These are phyloP conservation scores for Colletotrichum neosansevieriae DNA, from an alignment of 2,329 filamentous ascomycete genomes.

Conservation along the genomic window DNA sequence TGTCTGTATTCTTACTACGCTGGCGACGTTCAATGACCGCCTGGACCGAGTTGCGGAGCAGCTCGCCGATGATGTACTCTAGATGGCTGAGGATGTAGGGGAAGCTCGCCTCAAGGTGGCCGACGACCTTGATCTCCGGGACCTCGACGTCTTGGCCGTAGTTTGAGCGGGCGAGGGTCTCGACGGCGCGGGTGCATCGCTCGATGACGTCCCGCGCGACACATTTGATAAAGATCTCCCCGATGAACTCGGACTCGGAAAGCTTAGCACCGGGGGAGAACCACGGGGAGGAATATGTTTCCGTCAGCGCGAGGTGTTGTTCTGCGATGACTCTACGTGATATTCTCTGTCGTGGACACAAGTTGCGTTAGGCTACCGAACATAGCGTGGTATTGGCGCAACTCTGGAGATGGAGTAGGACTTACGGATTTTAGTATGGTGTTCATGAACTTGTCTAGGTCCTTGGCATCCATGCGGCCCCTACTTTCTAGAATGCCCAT, in stretches of 20 bases:
- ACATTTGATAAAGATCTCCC: slow-evolving; percentile 94
- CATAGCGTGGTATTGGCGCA: background rate
- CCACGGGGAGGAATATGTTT: slow-evolving; percentile 91
- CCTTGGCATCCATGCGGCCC: slow-evolving; percentile 81
- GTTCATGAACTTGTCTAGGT: slow-evolving; percentile 95
- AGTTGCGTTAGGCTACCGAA: slow-evolving; percentile 17
- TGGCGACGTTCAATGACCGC: slow-evolving; percentile 84
- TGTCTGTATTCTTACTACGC: slow-evolving; percentile 47
- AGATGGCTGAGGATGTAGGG: slow-evolving; percentile 96
- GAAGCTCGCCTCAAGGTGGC: slow-evolving; percentile 90
- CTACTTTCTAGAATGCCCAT: slow-evolving; percentile 95
- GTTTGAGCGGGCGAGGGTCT: slow-evolving; percentile 78
- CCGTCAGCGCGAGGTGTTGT: slow-evolving; percentile 93
- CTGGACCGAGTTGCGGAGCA: slow-evolving; percentile 94
- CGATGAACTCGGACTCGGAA: slow-evolving; percentile 85
- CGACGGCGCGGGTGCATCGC: slow-evolving; percentile 81
- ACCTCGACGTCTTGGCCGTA: slow-evolving; percentile 79
- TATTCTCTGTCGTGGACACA: slow-evolving; percentile 75
- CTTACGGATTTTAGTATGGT: slow-evolving; percentile 88
- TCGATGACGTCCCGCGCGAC: slow-evolving; percentile 90
- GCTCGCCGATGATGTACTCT: slow-evolving; percentile 96
- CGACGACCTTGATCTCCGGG: slow-evolving; percentile 84
- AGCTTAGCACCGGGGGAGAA: slow-evolving; percentile 86
- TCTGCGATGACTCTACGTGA: slow-evolving; percentile 97
- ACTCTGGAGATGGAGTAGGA: slow-evolving; percentile 12